Evolutionary conservation across 2,329 filamentous ascomycete species (phyloP).

Genomic region (Teratosphaeria nubilosa): DNA sequence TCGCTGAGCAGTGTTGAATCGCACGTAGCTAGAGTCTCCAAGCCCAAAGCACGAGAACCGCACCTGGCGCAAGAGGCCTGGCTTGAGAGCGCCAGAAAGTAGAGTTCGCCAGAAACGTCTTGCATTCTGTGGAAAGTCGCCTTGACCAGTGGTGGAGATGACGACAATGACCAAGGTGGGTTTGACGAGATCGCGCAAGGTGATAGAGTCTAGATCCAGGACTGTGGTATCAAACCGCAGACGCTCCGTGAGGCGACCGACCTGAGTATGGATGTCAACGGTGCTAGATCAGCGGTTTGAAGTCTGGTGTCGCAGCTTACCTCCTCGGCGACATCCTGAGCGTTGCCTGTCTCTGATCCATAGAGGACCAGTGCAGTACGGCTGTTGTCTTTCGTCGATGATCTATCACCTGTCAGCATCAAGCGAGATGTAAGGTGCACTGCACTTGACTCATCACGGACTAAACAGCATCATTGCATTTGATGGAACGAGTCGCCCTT

Average conservation of each 20-base stretch:
- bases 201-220: constrained; percentile 65
- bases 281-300: not conserved
- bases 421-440: no score
- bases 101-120: constrained; percentile 76
- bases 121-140: constrained; percentile 80
- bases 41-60: constrained; percentile 80
- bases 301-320: constrained; percentile 8
- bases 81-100: constrained; percentile 64
- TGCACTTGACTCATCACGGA: no score
- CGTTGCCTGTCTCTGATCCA: constrained; percentile 90
- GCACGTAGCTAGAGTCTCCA: constrained; percentile 88
- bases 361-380: constrained; percentile 65
- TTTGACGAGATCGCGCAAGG: constrained; percentile 44
- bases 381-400: not conserved
- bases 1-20: constrained; percentile 85
- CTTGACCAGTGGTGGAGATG: constrained; percentile 87
- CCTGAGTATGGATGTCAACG: not conserved
- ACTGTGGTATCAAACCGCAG: constrained; percentile 69
- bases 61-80: constrained; percentile 57
- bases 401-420: not conserved
- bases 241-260: constrained; percentile 64
- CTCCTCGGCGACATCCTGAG: constrained; percentile 83
- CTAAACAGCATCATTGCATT: no score
- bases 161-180: constrained; percentile 61
- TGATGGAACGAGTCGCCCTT: not conserved